Evolutionary conservation across 2,329 filamentous ascomycete species (phyloP), one percentile per base, ranked within the genome.

Genomic region (Alternaria postmessia): DNA sequence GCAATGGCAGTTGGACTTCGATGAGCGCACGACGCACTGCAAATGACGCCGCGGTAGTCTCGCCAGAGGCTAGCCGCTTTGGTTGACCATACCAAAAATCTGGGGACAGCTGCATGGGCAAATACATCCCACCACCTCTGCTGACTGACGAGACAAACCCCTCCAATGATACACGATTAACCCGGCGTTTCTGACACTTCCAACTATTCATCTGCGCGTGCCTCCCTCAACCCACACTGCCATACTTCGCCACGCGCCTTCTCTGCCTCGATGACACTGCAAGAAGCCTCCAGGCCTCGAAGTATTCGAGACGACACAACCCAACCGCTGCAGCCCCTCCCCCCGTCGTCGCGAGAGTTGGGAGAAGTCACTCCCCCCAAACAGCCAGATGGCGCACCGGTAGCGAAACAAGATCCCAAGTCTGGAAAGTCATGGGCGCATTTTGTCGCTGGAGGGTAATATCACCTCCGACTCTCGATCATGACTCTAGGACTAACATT

Each of bases 391-490:
- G 80, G 73, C 47, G 55, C 73, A 2, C 68, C 75, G 63, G 71
- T 81, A 77, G 74, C 76, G 57, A 60, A 71, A 18, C 74, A 75
- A 62, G 72, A 76, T 20, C 70, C 78, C 61, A 78, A 89, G 18
- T 81, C 77, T 75, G 81, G 78, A 71, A 94, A 93, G 79, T 93
- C 93, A 78, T 96, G 93, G 91, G 91, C 93, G 63, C 93, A 97
- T 83, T 90, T 97, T 73, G 86, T 97, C 59, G 94, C 94, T 55
- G 94, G 94, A 85, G 94, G 89, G 93, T 96, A 86, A 73, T 73
- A 57, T 54, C 51, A 44, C 48, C 44, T 39, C 46, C 38, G 43
- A 47, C 36, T 34, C 26, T n/a, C 18, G 9, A 32, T 87, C n/a
- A 26, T 26, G 24, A 8, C 36, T 46, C 16, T 24, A 52, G 44